Conservation (phyloP, 139 green algal species). For the Tetraselmis striata region DNA sequence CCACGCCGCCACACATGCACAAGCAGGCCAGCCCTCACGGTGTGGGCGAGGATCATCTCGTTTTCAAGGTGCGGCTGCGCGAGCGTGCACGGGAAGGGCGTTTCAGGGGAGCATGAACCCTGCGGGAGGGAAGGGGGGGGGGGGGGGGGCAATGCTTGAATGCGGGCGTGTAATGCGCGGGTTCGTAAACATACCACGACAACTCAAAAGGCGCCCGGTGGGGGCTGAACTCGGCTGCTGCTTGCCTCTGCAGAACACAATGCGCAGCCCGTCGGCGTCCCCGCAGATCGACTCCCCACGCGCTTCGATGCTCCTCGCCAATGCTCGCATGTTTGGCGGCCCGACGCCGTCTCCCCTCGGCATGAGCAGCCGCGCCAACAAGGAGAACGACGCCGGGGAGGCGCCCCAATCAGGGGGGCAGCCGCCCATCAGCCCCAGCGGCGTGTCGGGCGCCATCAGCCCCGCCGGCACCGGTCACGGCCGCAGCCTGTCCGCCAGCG, state of each 20-base stretch:
- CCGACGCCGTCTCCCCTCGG: neutral
- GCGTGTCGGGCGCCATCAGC: no score
- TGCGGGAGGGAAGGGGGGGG: no score
- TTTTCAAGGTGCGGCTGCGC: neutral
- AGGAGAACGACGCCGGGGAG: neutral
- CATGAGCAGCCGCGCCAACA: neutral
- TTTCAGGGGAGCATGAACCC: no score
- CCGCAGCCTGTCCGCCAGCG: neutral
- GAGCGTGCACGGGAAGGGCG: no score
- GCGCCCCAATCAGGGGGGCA: no score
- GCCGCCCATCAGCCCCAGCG: neutral
- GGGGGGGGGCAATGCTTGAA: no score
- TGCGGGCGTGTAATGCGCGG: no score
- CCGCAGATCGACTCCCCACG: neutral
- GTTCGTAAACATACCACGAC: no score
- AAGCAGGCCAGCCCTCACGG: neutral
- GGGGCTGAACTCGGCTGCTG: no score
- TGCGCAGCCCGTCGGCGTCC: neutral
- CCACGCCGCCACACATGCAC: neutral
- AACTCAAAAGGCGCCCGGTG: no score
- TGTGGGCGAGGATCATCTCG: neutral
- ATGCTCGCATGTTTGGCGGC: neutral
- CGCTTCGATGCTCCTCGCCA: neutral
- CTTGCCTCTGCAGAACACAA: neutral
- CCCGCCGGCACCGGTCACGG: no score